These are phyloP conservation scores for Phytophthora rubi DNA, from an alignment of 352 stramenopile genomes.

Conservation along the genomic window DNA sequence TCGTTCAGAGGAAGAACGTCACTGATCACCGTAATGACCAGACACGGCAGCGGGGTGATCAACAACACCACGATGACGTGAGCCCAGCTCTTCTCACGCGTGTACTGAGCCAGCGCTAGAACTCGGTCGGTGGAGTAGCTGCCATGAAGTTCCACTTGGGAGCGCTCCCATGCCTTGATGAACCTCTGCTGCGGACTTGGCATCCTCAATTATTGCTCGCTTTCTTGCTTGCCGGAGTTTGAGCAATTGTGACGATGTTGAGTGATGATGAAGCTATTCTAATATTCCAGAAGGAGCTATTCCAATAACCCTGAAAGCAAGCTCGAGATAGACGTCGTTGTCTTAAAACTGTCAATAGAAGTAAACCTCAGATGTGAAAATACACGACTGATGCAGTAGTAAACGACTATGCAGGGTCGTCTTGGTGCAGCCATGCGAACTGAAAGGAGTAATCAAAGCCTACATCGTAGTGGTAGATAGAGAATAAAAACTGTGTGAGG, in stretches of 20 bases:
- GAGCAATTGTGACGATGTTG: too few relatives aligned
- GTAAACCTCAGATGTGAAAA: too few relatives aligned
- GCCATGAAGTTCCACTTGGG: conserved; percentile 27
- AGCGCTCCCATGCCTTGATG: conserved; percentile 8
- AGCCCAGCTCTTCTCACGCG: not conserved
- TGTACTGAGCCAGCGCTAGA: conserved; percentile 11
- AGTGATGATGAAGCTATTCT: too few relatives aligned
- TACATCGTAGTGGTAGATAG: not conserved
- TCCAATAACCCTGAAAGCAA: too few relatives aligned
- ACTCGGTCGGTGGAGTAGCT: conserved; percentile 19
- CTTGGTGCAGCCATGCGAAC: conserved; percentile 2
- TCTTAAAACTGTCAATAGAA: too few relatives aligned
- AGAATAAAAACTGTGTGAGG: not conserved
- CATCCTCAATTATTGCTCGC: not conserved
- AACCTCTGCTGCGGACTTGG: not conserved
- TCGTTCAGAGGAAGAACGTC: conserved; percentile 17
- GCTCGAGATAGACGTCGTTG: too few relatives aligned
- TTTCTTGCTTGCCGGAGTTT: too few relatives aligned
- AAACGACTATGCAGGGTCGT: not conserved
- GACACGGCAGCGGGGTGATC: conserved; percentile 18
- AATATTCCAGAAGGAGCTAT: too few relatives aligned
- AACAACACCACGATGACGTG: conserved; percentile 15
- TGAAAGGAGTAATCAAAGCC: conserved; percentile 10
- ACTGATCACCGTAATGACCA: conserved; percentile 14
- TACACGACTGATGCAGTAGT: too few relatives aligned